These are phyloP conservation scores for Hypholoma sublateritium DNA, from an alignment of 768 basidiomycete species.

Conservation along the genomic window DNA sequence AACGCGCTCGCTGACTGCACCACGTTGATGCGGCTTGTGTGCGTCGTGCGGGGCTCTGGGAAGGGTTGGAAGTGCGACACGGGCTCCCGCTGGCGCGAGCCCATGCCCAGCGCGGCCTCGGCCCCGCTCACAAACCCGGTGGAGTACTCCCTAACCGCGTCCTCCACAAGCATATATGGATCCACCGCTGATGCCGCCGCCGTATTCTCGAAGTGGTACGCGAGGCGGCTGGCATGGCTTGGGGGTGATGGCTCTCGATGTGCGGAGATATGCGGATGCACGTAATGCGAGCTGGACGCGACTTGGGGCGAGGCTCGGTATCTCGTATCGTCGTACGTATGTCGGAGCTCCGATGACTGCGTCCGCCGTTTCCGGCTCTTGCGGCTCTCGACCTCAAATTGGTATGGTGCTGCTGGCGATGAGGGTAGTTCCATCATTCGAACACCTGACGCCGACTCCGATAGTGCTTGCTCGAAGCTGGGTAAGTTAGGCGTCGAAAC, in stretches of 20 bases:
- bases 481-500: slow-evolving; percentile 45
- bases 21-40: background rate
- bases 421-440: slow-evolving; percentile 13
- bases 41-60: no score
- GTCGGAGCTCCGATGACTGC: background rate
- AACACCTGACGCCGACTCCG: slow-evolving; percentile 11
- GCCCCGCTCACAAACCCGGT: slow-evolving; percentile 20
- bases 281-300: slow-evolving; percentile 10
- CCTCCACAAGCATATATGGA: slow-evolving; percentile 12
- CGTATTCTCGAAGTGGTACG: slow-evolving; percentile 10
- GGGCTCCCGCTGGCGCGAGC: background rate
- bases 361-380: slow-evolving; percentile 6
- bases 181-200: slow-evolving; percentile 15
- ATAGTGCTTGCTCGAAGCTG: slow-evolving; percentile 33
- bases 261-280: slow-evolving; percentile 9
- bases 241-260: slow-evolving; percentile 1
- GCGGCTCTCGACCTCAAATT: slow-evolving; percentile 12
- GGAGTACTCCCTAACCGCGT: slow-evolving; percentile 18
- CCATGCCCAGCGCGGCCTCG: slow-evolving; percentile 13
- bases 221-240: slow-evolving; percentile 9
- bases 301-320: background rate
- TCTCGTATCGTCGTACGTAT: slow-evolving; percentile 2
- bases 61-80: no score
- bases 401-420: slow-evolving; percentile 7
- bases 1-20: background rate